Conservation (phyloP, 208 protist species). For the Vickermania spadyakhi region DNA sequence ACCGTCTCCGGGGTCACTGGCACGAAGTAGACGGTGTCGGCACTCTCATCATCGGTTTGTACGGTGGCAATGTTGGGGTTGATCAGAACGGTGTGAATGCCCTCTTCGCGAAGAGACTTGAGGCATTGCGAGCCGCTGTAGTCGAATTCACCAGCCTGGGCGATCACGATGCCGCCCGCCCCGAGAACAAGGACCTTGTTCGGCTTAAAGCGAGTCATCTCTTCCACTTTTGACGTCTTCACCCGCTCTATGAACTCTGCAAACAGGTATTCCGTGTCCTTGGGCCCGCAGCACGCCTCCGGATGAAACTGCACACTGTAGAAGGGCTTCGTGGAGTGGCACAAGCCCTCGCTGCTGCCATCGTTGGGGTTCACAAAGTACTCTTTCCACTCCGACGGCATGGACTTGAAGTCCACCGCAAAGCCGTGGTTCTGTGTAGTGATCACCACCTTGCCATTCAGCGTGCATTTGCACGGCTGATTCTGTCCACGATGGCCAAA, state of each 20-base stretch:
- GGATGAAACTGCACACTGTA: constrained; percentile 98
- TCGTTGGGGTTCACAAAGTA: constrained; percentile 98
- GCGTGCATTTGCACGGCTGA: constrained; percentile 91
- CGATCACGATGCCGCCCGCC: constrained; percentile 95
- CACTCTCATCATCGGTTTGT: constrained; percentile 95
- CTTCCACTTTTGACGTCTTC: constrained; percentile 55
- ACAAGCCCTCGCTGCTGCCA: constrained; percentile 95
- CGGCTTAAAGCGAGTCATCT: constrained; percentile 65
- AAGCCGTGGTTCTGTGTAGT: constrained; percentile 98
- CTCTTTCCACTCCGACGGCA: constrained; percentile 92
- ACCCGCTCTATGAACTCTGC: constrained; percentile 91
- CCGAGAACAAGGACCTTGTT: constrained; percentile 92
- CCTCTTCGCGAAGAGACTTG: constrained; percentile 98
- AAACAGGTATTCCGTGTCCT: constrained; percentile 98
- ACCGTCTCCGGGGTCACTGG: constrained; percentile 93
- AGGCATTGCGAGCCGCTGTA: constrained; percentile 98
- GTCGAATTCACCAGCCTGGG: constrained; percentile 99
- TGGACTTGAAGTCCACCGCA: constrained; percentile 90
- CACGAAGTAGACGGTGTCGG: constrained; percentile 96
- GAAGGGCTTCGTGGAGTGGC: constrained; percentile 93
- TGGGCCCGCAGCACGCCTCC: constrained; percentile 93
- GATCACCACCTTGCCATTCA: constrained; percentile 90
- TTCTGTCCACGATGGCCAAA: constrained; percentile 99
- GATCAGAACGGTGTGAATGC: constrained; percentile 95
- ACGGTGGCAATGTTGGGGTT: constrained; percentile 99